Percentiles rank a stretch among this genome's conserved stretches.
phyloP scores from a whole-genome alignment of 306 rosid species.

The Geum urbanum region DNA sequence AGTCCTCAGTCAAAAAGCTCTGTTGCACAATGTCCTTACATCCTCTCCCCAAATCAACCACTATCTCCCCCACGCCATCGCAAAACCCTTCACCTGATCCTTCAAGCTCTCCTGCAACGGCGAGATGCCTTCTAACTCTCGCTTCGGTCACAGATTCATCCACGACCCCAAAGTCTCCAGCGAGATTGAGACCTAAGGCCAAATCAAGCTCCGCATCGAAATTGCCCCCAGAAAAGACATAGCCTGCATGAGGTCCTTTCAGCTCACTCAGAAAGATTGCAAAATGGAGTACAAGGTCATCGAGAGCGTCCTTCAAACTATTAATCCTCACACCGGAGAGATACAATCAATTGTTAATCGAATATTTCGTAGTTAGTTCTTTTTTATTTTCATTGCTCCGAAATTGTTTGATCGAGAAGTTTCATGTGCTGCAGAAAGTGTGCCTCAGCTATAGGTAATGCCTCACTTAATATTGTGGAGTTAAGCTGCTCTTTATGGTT shows the following conservation, averaged over 20 bases:
- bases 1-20: constrained; percentile 63
- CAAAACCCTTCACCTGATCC: constrained; percentile 76
- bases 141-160: constrained; percentile 97
- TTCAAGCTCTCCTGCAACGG: constrained; percentile 75
- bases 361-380: neutral
- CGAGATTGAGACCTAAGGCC: constrained; percentile 94
- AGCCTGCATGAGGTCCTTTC: constrained; percentile 85
- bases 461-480: too few relatives aligned
- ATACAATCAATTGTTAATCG: constrained; percentile 18
- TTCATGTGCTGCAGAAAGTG: constrained; percentile 49
- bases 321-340: constrained; percentile 92
- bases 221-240: constrained; percentile 87
- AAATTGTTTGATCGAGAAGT: neutral
- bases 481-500: too few relatives aligned
- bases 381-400: neutral
- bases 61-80: constrained; percentile 86
- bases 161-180: constrained; percentile 98
- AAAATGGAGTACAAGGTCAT: constrained; percentile 96
- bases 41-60: constrained; percentile 68
- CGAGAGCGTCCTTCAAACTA: constrained; percentile 94
- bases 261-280: constrained; percentile 87
- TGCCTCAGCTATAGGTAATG: constrained; percentile 71
- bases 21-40: constrained; percentile 74
- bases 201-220: constrained; percentile 87
- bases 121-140: constrained; percentile 86